These are phyloP conservation scores for Phyllosticta citrichinensis DNA, from an alignment of 2,329 filamentous ascomycete species.

Conservation along the genomic window DNA sequence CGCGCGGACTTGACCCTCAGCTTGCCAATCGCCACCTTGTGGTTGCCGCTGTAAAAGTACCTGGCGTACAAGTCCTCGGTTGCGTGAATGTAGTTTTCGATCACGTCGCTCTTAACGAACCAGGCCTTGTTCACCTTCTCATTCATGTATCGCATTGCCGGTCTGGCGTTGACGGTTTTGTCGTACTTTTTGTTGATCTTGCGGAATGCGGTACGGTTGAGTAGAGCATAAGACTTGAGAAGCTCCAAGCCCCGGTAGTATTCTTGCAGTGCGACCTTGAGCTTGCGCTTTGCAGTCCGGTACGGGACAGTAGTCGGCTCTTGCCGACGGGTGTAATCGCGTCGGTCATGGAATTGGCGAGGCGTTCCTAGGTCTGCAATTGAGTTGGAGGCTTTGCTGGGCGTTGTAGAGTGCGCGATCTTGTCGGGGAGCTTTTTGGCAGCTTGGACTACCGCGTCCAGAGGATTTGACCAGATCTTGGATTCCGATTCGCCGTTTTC, in stretches of 20 bases:
- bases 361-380: slow-evolving; percentile 28
- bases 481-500: background rate
- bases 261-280: slow-evolving; percentile 85
- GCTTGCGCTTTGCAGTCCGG: slow-evolving; percentile 76
- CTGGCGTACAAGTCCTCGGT: slow-evolving; percentile 88
- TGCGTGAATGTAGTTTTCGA: slow-evolving; percentile 68
- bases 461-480: slow-evolving; percentile 1
- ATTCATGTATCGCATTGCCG: slow-evolving; percentile 71
- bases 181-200: slow-evolving; percentile 99
- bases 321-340: slow-evolving; percentile 34
- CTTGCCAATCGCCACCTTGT: slow-evolving; percentile 82
- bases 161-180: slow-evolving; percentile 73
- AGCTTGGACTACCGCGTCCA: slow-evolving; percentile 27
- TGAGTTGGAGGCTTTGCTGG: slow-evolving; percentile 1
- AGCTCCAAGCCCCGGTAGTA: slow-evolving; percentile 88
- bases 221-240: slow-evolving; percentile 78
- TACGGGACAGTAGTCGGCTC: slow-evolving; percentile 58
- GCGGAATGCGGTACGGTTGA: slow-evolving; percentile 87
- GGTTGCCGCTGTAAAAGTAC: slow-evolving; percentile 90
- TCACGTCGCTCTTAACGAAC: slow-evolving; percentile 81
- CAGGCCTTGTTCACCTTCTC: slow-evolving; percentile 85
- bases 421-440: slow-evolving; percentile 20
- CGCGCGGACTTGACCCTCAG: slow-evolving; percentile 60
- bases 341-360: slow-evolving; percentile 20
- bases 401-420: background rate